Base-by-base conservation (phyloP, 2,329 filamentous ascomycete genomes). In the Seiridium unicorne region DNA sequence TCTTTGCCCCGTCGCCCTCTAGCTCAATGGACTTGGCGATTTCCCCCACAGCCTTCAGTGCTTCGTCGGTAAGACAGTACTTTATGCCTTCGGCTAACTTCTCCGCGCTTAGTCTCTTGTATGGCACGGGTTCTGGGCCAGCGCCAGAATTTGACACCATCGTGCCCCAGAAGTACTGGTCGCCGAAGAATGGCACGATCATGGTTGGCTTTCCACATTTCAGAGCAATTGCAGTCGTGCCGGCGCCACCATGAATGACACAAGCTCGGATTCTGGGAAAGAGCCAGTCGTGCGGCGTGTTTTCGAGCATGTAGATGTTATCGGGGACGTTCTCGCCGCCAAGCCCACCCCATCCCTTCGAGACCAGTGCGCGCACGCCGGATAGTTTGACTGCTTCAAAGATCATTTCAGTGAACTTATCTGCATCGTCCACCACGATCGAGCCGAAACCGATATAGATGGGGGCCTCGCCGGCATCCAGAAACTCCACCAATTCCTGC, bases 171-270 rank as follows among this genome's bases (percentile, higher is more conserved):
- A 93, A 93, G 54, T 88, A 83, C 71, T 93, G 90, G 68, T 93
- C 90, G 3, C 90, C 90, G 64, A 93, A 93, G 74, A 93, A 93
- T 0, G 90, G 90, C 2, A 93, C 87, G 34, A 92, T 84, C 84
- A 92, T 89, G 4, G 88, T 91, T 0, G 90, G 90, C 66, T 84
- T 85, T 3, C 83, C 90, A 63, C 84, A 89, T 70, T 89, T 90
- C 38, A 93, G 77, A 1, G 89, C 89, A 51, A 89, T 89, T 1
- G 90, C 90, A 0, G 89, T 91, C 0, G 90, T 93, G 2, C 90
- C 90, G 0, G 90, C 90, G 10, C 90, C 90, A n/a, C 90, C 90
- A 63, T 92, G 90, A 62, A 91, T 90, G 1, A 92, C 84, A 3
- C 88, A 88, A 0, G 86, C 88, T 49, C 77, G 78, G 3, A 91